A percentile compares a stretch with the other conserved stretches of the same genome.
These are phyloP conservation scores for Salvia rosmarinus DNA, from an alignment of 257 asterid species.

Conservation along the genomic window DNA sequence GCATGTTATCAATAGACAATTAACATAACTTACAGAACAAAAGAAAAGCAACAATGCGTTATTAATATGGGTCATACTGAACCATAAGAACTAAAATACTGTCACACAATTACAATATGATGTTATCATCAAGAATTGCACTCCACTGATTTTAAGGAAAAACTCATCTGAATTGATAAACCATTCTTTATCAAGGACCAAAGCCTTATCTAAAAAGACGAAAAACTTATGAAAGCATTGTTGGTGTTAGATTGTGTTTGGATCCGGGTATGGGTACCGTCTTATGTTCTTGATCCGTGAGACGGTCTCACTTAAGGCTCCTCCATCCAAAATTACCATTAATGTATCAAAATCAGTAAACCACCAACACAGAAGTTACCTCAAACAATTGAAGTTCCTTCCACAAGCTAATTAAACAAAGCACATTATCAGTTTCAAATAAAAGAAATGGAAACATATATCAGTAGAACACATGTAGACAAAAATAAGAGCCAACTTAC, in stretches of 20 bases:
- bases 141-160: background rate
- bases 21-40: conserved; percentile 11
- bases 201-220: background rate
- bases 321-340: background rate
- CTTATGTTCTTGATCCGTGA: background rate
- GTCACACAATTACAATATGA: background rate
- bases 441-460: conserved; percentile 3
- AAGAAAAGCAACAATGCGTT: background rate
- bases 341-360: background rate
- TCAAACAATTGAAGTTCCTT: conserved; percentile 1
- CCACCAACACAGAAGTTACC: background rate
- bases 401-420: background rate
- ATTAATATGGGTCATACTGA: background rate
- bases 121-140: background rate
- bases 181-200: background rate
- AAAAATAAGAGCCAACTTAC: conserved; percentile 1
- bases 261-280: background rate
- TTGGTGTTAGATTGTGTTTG: background rate
- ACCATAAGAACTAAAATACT: conserved; percentile 3
- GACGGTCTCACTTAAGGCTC: background rate
- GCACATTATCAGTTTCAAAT: background rate
- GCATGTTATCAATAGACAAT: background rate
- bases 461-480: conserved; percentile 1
- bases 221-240: background rate
- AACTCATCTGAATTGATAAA: background rate